These are phyloP conservation scores for Elsinoe australis DNA, from an alignment of 2,329 filamentous ascomycete genomes.

Conservation along the genomic window DNA sequence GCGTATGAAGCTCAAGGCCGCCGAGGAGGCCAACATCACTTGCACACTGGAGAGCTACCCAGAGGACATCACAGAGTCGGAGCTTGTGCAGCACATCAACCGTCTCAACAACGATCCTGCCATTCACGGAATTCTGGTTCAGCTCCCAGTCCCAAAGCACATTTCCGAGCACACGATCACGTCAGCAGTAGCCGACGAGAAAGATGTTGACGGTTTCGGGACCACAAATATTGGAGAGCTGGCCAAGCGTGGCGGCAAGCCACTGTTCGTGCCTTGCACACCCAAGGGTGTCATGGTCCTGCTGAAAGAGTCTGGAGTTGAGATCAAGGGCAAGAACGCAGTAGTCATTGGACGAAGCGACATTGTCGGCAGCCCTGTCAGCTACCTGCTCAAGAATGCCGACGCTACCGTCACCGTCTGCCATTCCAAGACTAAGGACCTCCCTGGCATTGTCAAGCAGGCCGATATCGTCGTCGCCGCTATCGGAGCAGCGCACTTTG, in stretches of 20 bases:
- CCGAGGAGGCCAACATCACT: constrained; percentile 84
- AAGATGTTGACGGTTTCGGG: constrained; percentile 97
- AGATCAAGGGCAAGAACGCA: constrained; percentile 81
- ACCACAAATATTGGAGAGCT: constrained; percentile 91
- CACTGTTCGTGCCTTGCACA: constrained; percentile 88
- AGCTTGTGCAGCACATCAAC: constrained; percentile 75
- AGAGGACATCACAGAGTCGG: constrained; percentile 70
- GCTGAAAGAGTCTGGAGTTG: constrained; percentile 72
- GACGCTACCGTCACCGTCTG: constrained; percentile 95
- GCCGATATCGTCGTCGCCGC: constrained; percentile 90
- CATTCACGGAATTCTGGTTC: constrained; percentile 88
- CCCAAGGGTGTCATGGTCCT: constrained; percentile 96
- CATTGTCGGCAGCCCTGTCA: constrained; percentile 94
- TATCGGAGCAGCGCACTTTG: constrained; percentile 77
- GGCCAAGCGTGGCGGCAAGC: constrained; percentile 85
- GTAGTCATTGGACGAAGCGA: constrained; percentile 93
- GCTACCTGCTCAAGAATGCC: constrained; percentile 88
- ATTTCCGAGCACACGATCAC: constrained; percentile 87
- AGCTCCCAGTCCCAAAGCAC: constrained; percentile 81
- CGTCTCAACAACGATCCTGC: constrained; percentile 76
- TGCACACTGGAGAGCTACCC: constrained; percentile 81
- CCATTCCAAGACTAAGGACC: constrained; percentile 74
- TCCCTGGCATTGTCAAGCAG: constrained; percentile 66
- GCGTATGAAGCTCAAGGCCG: constrained; percentile 98
- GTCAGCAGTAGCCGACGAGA: constrained; percentile 82